Conservation (phyloP, 2,329 filamentous ascomycete species). For the Rhynchosporium graminicola region DNA sequence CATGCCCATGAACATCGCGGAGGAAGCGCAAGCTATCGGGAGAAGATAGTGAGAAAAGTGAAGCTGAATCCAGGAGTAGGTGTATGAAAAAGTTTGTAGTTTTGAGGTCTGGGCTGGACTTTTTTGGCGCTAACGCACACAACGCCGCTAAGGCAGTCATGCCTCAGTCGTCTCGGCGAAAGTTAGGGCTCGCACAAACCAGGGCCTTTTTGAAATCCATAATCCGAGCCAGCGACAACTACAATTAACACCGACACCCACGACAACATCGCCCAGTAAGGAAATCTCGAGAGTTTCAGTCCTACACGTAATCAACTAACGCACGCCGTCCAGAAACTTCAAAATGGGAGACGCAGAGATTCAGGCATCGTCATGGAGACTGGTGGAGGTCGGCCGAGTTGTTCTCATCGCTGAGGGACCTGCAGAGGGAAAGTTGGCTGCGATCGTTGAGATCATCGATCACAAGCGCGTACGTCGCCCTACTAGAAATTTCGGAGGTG, state of each 20-base stretch:
- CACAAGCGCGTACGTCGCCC: conserved; percentile 93
- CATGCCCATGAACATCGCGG: no score
- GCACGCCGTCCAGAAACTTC: conserved; percentile 51
- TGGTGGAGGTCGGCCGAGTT: conserved; percentile 98
- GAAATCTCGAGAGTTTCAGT: conserved; percentile 30
- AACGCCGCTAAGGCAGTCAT: conserved; percentile 24
- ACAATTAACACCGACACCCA: conserved; percentile 34
- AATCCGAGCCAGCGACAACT: conserved; percentile 24
- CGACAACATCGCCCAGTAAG: conserved; percentile 39
- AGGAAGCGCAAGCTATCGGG: neutral
- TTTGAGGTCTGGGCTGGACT: conserved; percentile 19
- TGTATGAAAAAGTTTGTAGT: conserved; percentile 16
- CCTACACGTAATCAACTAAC: conserved; percentile 34
- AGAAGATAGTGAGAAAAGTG: neutral
- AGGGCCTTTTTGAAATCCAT: conserved; percentile 25
- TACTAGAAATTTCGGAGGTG: conserved; percentile 11
- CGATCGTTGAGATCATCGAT: conserved; percentile 99
- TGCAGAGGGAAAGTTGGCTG: conserved; percentile 82
- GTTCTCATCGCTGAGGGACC: conserved; percentile 83
- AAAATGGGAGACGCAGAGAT: conserved; percentile 83
- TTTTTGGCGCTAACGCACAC: neutral
- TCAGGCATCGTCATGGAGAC: conserved; percentile 84
- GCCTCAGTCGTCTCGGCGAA: conserved; percentile 20
- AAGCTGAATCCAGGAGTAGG: neutral
- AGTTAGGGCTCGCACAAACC: conserved; percentile 30